Conservation (phyloP, 306 rosid species). For the Sicyos baderoa region DNA sequence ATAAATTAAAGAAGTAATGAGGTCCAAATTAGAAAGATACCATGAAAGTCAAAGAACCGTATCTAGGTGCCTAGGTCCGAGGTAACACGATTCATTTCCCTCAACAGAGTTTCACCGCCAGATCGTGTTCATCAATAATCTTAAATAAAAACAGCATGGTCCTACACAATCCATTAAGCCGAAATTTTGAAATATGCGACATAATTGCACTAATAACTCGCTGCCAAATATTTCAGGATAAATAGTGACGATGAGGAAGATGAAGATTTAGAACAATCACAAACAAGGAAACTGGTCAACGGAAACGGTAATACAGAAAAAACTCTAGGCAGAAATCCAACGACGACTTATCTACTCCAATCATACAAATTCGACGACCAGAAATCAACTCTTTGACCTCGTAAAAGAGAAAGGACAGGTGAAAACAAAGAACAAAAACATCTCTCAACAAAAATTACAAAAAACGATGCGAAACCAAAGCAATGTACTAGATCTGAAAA, state of each 20-base stretch:
- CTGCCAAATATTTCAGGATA: not conserved
- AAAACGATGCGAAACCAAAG: conserved; percentile 2
- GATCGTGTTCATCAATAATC: not conserved
- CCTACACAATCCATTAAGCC: not conserved
- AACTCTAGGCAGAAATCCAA: not conserved
- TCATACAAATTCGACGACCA: conserved; percentile 17
- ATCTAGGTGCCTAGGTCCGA: not conserved
- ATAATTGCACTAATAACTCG: not conserved
- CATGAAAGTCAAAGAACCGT: conserved; percentile 13
- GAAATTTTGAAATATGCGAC: not conserved
- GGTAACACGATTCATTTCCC: not conserved
- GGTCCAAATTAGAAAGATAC: not conserved
- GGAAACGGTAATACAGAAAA: conserved; percentile 5
- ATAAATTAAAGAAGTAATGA: not conserved
- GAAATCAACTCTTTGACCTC: conserved; percentile 15
- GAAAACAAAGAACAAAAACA: not conserved
- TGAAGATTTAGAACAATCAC: not conserved
- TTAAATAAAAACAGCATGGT: not conserved
- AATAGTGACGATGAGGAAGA: not conserved
- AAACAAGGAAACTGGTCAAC: not conserved
- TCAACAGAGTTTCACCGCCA: not conserved
- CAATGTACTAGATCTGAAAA: conserved; percentile 23
- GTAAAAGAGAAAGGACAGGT: not conserved
- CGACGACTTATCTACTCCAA: conserved; percentile 14
- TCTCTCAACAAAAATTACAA: not conserved